Conservation (phyloP, 2,329 filamentous ascomycete genomes). For the Akanthomyces lecanii region DNA sequence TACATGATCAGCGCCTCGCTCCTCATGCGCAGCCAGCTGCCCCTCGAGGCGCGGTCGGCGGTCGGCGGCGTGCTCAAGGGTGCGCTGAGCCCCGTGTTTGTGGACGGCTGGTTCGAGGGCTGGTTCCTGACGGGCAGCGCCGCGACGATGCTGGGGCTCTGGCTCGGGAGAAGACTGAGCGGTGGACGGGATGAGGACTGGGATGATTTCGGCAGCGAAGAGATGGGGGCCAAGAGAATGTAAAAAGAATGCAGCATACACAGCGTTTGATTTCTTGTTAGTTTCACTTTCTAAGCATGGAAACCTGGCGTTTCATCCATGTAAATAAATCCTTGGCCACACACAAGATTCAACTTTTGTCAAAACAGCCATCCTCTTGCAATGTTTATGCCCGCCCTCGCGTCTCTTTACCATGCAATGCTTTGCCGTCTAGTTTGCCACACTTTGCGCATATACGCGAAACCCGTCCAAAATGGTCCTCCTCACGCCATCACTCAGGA, state of each 20-base stretch:
- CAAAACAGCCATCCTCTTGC: neutral
- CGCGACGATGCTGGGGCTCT: slow-evolving; percentile 66
- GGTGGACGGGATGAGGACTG: slow-evolving; percentile 49
- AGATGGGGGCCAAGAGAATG: slow-evolving; percentile 66
- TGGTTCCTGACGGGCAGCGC: slow-evolving; percentile 73
- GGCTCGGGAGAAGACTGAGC: slow-evolving; percentile 61
- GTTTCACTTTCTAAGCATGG: slow-evolving; percentile 14
- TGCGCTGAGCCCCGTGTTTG: slow-evolving; percentile 58
- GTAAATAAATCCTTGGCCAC: neutral
- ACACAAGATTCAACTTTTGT: slow-evolving; percentile 13
- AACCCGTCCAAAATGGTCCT: slow-evolving; percentile 32
- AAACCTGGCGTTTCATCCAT: neutral
- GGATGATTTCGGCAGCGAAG: slow-evolving; percentile 59
- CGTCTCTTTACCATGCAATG: neutral
- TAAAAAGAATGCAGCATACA: slow-evolving; percentile 19
- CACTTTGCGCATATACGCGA: slow-evolving; percentile 19
- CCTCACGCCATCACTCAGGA: slow-evolving; percentile 31
- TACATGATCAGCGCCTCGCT: slow-evolving; percentile 81
- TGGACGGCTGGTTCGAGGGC: slow-evolving; percentile 78
- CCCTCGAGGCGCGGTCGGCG: slow-evolving; percentile 69
- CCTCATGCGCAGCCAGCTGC: slow-evolving; percentile 73
- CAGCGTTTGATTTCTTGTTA: slow-evolving; percentile 11
- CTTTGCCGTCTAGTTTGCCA: neutral
- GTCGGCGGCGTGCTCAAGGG: slow-evolving; percentile 75
- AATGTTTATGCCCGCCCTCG: neutral